Percentiles rank a stretch among this genome's conserved stretches.
Evolutionary conservation across 1,284 basidiomycete genomes (phyloP).

Genomic region (Schizophyllum amplum): DNA sequence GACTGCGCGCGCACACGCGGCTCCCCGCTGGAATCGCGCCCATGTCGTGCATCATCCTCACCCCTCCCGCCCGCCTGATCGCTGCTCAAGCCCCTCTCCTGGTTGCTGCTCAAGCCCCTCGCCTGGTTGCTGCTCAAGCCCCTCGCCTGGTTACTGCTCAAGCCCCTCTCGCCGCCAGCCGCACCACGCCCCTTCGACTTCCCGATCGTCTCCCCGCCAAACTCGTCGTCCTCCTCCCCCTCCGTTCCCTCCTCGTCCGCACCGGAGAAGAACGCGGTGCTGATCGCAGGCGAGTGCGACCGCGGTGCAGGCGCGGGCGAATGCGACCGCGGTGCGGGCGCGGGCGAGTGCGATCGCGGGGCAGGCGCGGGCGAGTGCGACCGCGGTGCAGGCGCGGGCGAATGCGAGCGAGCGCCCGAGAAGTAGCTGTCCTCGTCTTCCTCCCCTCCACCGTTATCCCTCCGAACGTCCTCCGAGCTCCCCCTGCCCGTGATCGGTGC

Average conservation of each 20-base stretch:
- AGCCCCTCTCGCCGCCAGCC: conserved; percentile 5
- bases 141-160: conserved; percentile 3
- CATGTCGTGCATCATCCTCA: too few species aligned
- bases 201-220: conserved; percentile 56
- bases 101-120: not conserved
- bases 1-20: conserved; percentile 44
- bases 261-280: too few species aligned
- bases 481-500: conserved; percentile 28
- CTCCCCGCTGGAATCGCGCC: conserved; percentile 10
- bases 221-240: conserved; percentile 25
- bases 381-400: conserved; percentile 20
- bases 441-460: too few species aligned
- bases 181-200: conserved; percentile 23
- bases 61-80: conserved; percentile 1
- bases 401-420: not conserved
- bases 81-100: not conserved
- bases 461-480: not conserved
- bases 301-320: not conserved
- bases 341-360: too few species aligned
- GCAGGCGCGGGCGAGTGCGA: conserved; percentile 12
- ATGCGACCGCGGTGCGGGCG: not conserved
- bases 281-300: too few species aligned
- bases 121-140: conserved; percentile 4
- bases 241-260: conserved; percentile 16
- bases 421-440: conserved; percentile 22